Base-by-base conservation (phyloP, 805 yeast species). In the Metschnikowia colocasiae region DNA sequence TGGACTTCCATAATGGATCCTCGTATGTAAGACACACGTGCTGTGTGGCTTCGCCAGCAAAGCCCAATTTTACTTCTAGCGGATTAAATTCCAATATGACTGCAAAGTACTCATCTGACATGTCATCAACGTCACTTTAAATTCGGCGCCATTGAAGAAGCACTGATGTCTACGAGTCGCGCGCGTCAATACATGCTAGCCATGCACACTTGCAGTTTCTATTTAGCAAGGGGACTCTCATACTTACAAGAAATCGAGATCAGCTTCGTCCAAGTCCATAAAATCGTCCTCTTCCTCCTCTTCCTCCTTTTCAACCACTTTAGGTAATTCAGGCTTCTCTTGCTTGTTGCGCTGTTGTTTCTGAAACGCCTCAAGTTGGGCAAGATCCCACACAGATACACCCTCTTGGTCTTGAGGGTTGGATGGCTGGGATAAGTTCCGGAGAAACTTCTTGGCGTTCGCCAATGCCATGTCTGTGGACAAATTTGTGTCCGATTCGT, bases 391-490 rank as follows among this genome's bases (percentile, higher is more conserved):
- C 13, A 94, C 96, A 7, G 96, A 85, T 3, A 91, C 85, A 45
- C 97, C 97, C 58, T 90, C 96, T 63, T 87, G 95, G 61, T 92
- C 97, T 52, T 85, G 82, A 1, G 87, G 85, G 61, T 90, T 82
- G 0, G 87, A 74, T 0, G 98, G 98, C 65, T 94, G 99, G 0
- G 99, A 98, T 79, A 91, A 81, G 1, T 90, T 84, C 57, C 98
- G 74, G 62, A 94, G 73, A 61, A 94, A 94, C 67, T 89, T 91
- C 64, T 88, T 91, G 1, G 98, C 96, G 48, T 86, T 83, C 0
- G 98, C 95, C 45, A 94, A 76, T 0, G 98, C 97, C 97, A 94
- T 92, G 68, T 94, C 99, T 0, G 97, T 94, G 0, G 97, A 89
- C 44, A 92, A 70, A 59, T 91, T 92, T 1, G 86, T 79, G 61